Base-by-base conservation (phyloP, 1,284 basidiomycete species). In the Ganoderma leucocontextum region DNA sequence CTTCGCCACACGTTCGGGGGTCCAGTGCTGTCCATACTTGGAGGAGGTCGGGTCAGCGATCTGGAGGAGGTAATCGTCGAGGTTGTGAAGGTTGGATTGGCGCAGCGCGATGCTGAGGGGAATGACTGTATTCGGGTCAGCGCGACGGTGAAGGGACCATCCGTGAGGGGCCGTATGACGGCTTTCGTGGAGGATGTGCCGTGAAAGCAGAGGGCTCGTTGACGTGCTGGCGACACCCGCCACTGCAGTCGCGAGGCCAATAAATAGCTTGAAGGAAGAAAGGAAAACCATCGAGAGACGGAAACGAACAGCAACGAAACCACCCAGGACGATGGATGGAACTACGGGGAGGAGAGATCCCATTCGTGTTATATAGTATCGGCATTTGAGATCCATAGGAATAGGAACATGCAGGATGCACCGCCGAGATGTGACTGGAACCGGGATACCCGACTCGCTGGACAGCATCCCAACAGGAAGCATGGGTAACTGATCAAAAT, bases 91-190 rank as follows among this genome's bases (percentile, higher is more conserved):
- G 73, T 85, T 84, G 35, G 79, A 77, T 73, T 86, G 85, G 55
- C 76, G 78, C 38, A 86, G 80, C 7, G 82, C 84, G 67, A 86
- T 82, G 53, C 82, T 81, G 35, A 87, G 72, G 35, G 83, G 82
- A 13, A 85, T 75, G 61, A 77, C 59, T 0, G 76, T 70, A 42
- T 76, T 73, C 25, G 82, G 72, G 7, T 78, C 75, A 42, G 81
- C 78, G 41, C 80, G 76, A 5, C 80, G 77, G 49, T 75, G 68
- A 22, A 74, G 77, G 13, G 70, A 65, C 84, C 84, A 86, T 29
- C 81, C 80, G 35, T 67, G 49, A 10, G 82, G 83, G 2, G 78
- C 66, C 25, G 73, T 60, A 9, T 70, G 66, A 44, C 83, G 79
- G 61, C 78, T 80, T 67, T 83, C 83, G 69, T 84, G 82, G 7